A percentile compares a stretch with the other conserved stretches of the same genome.
phyloP scores from a whole-genome alignment of 1,284 basidiomycete species.

The Trametes sp. region DNA sequence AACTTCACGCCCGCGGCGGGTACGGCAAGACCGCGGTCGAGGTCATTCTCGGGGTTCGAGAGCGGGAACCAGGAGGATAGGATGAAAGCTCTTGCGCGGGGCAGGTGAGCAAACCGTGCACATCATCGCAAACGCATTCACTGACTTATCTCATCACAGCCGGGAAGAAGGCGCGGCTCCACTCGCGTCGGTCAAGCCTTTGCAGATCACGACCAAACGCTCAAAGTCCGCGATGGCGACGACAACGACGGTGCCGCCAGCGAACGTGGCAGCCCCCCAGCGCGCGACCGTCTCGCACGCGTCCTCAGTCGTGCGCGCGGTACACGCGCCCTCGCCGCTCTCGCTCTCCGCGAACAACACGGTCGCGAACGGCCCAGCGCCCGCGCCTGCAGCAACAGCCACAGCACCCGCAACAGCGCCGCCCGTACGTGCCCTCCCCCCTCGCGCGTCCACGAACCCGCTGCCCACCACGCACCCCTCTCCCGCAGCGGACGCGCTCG shows the following conservation, averaged over 20 bases:
- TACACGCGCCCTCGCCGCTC: constrained; percentile 58
- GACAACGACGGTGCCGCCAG: constrained; percentile 21
- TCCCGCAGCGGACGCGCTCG: constrained; percentile 27
- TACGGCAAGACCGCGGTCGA: constrained; percentile 65
- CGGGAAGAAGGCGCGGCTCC: constrained; percentile 23
- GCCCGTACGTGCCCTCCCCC: constrained; percentile 31
- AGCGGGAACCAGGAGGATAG: constrained; percentile 14
- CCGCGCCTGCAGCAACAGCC: too few relatives aligned
- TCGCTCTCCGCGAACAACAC: constrained; percentile 53
- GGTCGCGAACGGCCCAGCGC: constrained; percentile 29
- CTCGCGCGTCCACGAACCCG: constrained; percentile 31
- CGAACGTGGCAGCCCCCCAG: constrained; percentile 32
- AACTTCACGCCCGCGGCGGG: constrained; percentile 68
- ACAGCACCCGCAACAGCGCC: constrained; percentile 29
- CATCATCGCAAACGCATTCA: too few relatives aligned
- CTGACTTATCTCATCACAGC: constrained; percentile 20
- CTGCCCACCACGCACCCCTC: constrained; percentile 27
- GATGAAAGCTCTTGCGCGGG: constrained; percentile 33
- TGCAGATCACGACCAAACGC: constrained; percentile 34
- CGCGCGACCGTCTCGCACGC: constrained; percentile 37
- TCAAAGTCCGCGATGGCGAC: constrained; percentile 40
- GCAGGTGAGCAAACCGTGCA: constrained; percentile 52
- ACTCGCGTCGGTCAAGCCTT: constrained; percentile 19
- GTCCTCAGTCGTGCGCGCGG: constrained; percentile 30
- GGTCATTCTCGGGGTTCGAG: constrained; percentile 75